Evolutionary conservation across 768 basidiomycete genomes (phyloP).

Genomic region (Kondoa malvinella): DNA sequence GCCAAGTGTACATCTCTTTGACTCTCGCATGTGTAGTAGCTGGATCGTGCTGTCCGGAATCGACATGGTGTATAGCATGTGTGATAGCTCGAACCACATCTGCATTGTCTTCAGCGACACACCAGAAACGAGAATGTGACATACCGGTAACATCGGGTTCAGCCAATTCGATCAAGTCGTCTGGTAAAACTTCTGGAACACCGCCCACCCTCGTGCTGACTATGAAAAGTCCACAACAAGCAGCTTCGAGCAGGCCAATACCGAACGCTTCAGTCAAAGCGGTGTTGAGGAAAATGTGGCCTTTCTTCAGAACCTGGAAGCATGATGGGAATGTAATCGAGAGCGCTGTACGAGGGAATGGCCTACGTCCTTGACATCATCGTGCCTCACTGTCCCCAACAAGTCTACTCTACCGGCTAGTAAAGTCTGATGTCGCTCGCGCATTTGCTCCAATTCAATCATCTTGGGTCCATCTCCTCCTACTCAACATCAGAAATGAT

Average conservation of each 20-base stretch:
- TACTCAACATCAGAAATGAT: slow-evolving; percentile 28
- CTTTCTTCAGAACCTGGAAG: slow-evolving; percentile 58
- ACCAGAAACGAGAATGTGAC: slow-evolving; percentile 24
- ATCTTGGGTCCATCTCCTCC: slow-evolving; percentile 92
- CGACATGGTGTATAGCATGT: slow-evolving; percentile 57
- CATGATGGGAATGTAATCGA: neutral
- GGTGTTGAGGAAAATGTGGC: slow-evolving; percentile 84
- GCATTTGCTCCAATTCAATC: slow-evolving; percentile 84
- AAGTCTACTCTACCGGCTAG: slow-evolving; percentile 85
- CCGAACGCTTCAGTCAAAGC: slow-evolving; percentile 93
- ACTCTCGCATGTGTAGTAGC: slow-evolving; percentile 57
- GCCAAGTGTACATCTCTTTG: slow-evolving; percentile 74
- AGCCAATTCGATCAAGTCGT: slow-evolving; percentile 89
- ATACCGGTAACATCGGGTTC: slow-evolving; percentile 82
- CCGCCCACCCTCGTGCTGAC: slow-evolving; percentile 89
- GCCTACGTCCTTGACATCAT: slow-evolving; percentile 62
- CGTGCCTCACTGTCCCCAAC: slow-evolving; percentile 60
- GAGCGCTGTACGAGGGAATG: neutral
- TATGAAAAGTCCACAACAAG: slow-evolving; percentile 81
- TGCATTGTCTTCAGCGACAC: slow-evolving; percentile 28
- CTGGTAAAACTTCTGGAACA: slow-evolving; percentile 81
- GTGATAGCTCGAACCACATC: slow-evolving; percentile 72
- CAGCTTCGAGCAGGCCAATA: slow-evolving; percentile 92
- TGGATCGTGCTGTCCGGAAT: slow-evolving; percentile 55
- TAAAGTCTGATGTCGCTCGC: slow-evolving; percentile 54